Evolutionary conservation across 805 yeast species (phyloP).

Genomic region (Schwanniomyces sp.): DNA sequence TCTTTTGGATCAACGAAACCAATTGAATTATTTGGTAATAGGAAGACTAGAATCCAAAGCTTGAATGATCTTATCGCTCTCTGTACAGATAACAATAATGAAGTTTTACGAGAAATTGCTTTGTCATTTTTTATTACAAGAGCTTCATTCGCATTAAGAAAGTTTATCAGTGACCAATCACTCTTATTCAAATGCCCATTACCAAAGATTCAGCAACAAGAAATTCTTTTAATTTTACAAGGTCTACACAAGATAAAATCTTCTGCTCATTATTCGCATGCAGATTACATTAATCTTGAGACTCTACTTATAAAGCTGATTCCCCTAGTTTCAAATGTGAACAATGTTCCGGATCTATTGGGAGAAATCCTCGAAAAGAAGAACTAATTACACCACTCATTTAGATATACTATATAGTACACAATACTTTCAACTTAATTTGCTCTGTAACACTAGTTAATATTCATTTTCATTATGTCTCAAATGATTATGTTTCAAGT

Average conservation of each 20-base stretch:
- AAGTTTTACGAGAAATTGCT: conserved; percentile 20
- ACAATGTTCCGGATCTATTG: not conserved
- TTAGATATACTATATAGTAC: not conserved
- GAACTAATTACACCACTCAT: too few relatives aligned
- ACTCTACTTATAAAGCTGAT: conserved; percentile 15
- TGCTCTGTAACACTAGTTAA: too few relatives aligned
- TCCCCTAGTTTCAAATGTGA: conserved; percentile 12
- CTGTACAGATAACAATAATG: conserved; percentile 11
- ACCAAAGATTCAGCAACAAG: conserved; percentile 63
- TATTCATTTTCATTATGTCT: too few relatives aligned
- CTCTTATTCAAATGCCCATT: conserved; percentile 64
- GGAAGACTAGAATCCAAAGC: conserved; percentile 53
- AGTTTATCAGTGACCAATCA: conserved; percentile 62
- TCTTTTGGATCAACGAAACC: conserved; percentile 66
- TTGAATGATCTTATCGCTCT: conserved; percentile 51
- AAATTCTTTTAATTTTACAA: conserved; percentile 47
- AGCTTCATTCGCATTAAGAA: conserved; percentile 58
- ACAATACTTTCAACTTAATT: not conserved
- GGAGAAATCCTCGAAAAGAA: not conserved
- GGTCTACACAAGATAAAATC: conserved; percentile 27
- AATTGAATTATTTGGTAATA: conserved; percentile 42
- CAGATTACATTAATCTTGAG: conserved; percentile 7
- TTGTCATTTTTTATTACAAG: conserved; percentile 51
- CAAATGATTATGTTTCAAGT: too few relatives aligned
- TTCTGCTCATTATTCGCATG: conserved; percentile 3